A percentile compares a stretch with the other conserved stretches of the same genome.
Conservation (phyloP, 176 grass and related monocot genomes). For the Carex parvula region DNA sequence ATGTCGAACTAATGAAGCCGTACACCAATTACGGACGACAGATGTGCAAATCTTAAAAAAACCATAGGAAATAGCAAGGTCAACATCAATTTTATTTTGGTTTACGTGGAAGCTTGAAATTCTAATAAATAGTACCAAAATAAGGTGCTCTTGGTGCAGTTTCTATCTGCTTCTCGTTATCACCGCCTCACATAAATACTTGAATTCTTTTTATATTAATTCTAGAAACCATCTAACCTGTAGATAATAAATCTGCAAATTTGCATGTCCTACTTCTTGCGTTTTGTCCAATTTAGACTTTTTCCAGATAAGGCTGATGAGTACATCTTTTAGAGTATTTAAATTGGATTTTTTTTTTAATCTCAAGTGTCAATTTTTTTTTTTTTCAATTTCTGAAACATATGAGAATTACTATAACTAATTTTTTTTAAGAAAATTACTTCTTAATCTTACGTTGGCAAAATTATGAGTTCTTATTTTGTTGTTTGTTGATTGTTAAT, state of each 20-base stretch:
- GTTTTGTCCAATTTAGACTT: not conserved
- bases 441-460: too few relatives aligned
- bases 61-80: not conserved
- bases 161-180: conserved; percentile 5
- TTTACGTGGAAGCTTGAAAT: not conserved
- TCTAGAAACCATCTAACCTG: not conserved
- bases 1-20: not conserved
- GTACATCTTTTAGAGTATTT: not conserved
- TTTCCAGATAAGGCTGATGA: not conserved
- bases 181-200: not conserved
- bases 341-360: too few relatives aligned
- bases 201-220: not conserved
- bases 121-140: not conserved
- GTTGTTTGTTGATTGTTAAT: too few relatives aligned
- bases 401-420: too few relatives aligned
- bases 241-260: not conserved
- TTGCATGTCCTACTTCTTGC: not conserved
- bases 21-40: not conserved
- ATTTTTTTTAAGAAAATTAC: too few relatives aligned
- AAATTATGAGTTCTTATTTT: too few relatives aligned
- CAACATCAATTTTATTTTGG: not conserved
- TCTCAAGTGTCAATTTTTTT: too few relatives aligned
- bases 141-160: not conserved
- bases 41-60: not conserved
- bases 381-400: too few relatives aligned